A percentile compares a stretch with the other conserved stretches of the same genome.
phyloP scores from a whole-genome alignment of 2,329 filamentous ascomycete species.

The Bipolaris oryzae region DNA sequence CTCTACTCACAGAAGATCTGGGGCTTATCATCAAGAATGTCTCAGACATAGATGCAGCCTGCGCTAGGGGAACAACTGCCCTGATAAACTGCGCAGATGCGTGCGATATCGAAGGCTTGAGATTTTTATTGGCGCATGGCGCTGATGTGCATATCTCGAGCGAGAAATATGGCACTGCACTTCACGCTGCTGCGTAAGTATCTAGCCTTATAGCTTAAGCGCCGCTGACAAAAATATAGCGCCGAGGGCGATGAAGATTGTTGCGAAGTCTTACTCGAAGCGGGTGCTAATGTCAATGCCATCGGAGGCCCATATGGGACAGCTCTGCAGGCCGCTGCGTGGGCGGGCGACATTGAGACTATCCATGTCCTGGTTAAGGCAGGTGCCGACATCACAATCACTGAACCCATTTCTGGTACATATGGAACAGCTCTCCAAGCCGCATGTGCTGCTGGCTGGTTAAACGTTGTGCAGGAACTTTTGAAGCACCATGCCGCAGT shows the following conservation, averaged over 20 bases:
- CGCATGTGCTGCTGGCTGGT: conserved; percentile 21
- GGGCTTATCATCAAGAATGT: conserved; percentile 23
- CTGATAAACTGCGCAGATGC: conserved; percentile 26
- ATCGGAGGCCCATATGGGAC: conserved; percentile 26
- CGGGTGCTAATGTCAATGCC: conserved; percentile 26
- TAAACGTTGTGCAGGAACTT: conserved; percentile 19
- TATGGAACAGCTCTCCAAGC: conserved; percentile 32
- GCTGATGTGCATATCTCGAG: conserved; percentile 25
- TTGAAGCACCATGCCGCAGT: conserved; percentile 24
- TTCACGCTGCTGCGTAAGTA: conserved; percentile 29
- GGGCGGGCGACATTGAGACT: conserved; percentile 20
- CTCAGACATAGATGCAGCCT: conserved; percentile 27
- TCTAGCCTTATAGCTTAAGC: background rate
- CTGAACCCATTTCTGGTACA: conserved; percentile 18
- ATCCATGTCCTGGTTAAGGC: conserved; percentile 21
- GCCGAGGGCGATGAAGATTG: conserved; percentile 20
- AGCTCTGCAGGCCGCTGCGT: conserved; percentile 25
- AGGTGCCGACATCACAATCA: conserved; percentile 19
- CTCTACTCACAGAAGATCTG: conserved; percentile 22
- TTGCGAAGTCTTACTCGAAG: conserved; percentile 25
- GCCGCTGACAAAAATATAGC: conserved; percentile 7
- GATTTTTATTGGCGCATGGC: conserved; percentile 19
- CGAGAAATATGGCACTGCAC: conserved; percentile 26
- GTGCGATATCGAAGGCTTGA: conserved; percentile 22
- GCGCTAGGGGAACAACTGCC: conserved; percentile 28